Percentiles rank a stretch among this genome's conserved stretches.
Conservation (phyloP, 1,139 yeast genomes). For the Meyerozyma carpophila region DNA sequence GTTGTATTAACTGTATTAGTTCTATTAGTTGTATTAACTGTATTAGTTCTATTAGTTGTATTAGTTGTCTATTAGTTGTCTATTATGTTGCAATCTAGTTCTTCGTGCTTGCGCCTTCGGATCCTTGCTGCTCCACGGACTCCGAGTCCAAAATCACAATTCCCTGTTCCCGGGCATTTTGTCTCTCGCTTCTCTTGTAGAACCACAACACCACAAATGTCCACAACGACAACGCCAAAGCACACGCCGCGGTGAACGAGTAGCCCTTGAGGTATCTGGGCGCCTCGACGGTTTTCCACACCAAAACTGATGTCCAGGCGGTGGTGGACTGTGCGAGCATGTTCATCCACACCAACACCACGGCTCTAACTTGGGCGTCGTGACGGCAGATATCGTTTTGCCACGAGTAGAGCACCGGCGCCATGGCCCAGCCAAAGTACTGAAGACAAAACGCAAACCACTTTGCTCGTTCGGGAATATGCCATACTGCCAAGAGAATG, state of each 20-base stretch:
- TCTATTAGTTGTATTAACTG: no score
- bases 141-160: neutral
- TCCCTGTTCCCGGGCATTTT: conserved; percentile 47
- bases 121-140: no score
- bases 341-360: conserved; percentile 30
- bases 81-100: no score
- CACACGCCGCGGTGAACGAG: conserved; percentile 48
- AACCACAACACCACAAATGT: conserved; percentile 49
- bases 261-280: conserved; percentile 37
- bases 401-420: conserved; percentile 35
- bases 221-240: conserved; percentile 48
- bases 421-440: conserved; percentile 41
- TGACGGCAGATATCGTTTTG: conserved; percentile 33
- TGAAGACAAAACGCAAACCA: conserved; percentile 46
- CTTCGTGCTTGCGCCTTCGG: no score
- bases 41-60: no score
- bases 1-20: no score
- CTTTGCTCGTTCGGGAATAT: conserved; percentile 38
- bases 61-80: no score
- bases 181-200: conserved; percentile 54
- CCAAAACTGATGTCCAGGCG: conserved; percentile 39
- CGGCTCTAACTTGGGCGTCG: conserved; percentile 32
- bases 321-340: conserved; percentile 38
- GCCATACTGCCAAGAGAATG: conserved; percentile 41
- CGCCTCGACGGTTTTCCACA: conserved; percentile 35